Conservation (phyloP, 1,139 yeast species). For the Blastobotrys elegans region DNA sequence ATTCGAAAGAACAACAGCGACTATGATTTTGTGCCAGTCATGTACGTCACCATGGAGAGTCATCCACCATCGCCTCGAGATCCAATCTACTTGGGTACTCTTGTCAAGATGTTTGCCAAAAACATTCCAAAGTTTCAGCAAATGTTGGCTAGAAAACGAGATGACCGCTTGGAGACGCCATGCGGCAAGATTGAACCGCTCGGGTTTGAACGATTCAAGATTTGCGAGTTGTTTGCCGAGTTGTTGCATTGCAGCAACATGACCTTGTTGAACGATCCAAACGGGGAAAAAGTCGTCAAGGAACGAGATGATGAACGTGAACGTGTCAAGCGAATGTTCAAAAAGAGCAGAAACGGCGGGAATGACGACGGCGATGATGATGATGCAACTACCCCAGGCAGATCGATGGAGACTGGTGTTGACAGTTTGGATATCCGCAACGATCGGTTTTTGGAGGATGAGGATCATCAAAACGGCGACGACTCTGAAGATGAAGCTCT, state of each 20-base stretch:
- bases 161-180: constrained; percentile 54
- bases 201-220: constrained; percentile 92
- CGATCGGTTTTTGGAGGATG: constrained; percentile 13
- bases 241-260: constrained; percentile 93
- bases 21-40: constrained; percentile 84
- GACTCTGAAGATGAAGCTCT: constrained; percentile 18
- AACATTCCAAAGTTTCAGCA: constrained; percentile 66
- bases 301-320: constrained; percentile 71
- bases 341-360: constrained; percentile 20
- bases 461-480: constrained; percentile 8
- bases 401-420: constrained; percentile 17
- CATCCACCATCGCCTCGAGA: constrained; percentile 96
- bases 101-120: constrained; percentile 74
- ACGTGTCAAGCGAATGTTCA: constrained; percentile 37
- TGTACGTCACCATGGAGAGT: constrained; percentile 79
- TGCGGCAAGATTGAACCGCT: constrained; percentile 78
- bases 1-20: constrained; percentile 95
- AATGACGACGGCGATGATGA: constrained; percentile 2
- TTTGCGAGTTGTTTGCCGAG: constrained; percentile 93
- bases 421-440: constrained; percentile 18
- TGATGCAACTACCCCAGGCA: constrained; percentile 12
- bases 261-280: constrained; percentile 83
- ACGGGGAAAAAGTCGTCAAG: constrained; percentile 71
- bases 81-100: constrained; percentile 86
- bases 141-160: constrained; percentile 41